phyloP scores from a whole-genome alignment of 345 rosid genomes.

The Dimocarpus longan region DNA sequence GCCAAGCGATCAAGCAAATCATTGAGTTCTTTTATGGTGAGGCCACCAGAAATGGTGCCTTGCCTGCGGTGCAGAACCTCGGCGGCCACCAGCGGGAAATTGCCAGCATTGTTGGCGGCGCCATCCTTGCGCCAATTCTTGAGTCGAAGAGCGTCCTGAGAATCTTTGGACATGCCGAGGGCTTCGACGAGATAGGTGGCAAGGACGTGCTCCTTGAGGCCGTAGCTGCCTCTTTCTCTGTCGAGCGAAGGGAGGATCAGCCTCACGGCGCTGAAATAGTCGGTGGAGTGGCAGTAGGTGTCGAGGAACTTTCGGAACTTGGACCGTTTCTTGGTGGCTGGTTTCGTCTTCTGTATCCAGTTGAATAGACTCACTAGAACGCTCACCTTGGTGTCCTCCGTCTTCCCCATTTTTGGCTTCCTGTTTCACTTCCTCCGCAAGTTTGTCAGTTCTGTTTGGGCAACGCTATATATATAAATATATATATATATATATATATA shows the following conservation, averaged over 20 bases:
- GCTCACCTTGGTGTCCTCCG: conserved; percentile 54
- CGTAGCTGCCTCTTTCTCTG: conserved; percentile 86
- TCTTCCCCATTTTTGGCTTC: conserved; percentile 40
- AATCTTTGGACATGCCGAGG: conserved; percentile 86
- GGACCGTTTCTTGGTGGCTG: conserved; percentile 72
- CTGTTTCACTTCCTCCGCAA: neutral
- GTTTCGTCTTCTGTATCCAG: conserved; percentile 83
- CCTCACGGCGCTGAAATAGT: conserved; percentile 71
- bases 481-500: no score
- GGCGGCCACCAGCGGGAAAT: conserved; percentile 74
- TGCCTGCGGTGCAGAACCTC: conserved; percentile 87
- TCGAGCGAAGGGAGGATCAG: conserved; percentile 86
- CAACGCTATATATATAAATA: no score
- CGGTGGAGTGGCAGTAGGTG: conserved; percentile 69
- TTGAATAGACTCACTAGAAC: conserved; percentile 79
- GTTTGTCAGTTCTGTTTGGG: no score
- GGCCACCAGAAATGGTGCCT: conserved; percentile 76
- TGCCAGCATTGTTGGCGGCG: conserved; percentile 81
- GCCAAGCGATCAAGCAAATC: conserved; percentile 82
- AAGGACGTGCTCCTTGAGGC: conserved; percentile 93
- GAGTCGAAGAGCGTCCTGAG: conserved; percentile 81
- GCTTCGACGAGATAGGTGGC: conserved; percentile 84
- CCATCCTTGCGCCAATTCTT: conserved; percentile 97
- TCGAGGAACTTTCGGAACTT: conserved; percentile 91
- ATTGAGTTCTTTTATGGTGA: conserved; percentile 73